Percentiles rank a stretch among this genome's conserved stretches.
Evolutionary conservation across 73 alveolate genomes (phyloP).

Genomic region (Paraurostyla sp.): DNA sequence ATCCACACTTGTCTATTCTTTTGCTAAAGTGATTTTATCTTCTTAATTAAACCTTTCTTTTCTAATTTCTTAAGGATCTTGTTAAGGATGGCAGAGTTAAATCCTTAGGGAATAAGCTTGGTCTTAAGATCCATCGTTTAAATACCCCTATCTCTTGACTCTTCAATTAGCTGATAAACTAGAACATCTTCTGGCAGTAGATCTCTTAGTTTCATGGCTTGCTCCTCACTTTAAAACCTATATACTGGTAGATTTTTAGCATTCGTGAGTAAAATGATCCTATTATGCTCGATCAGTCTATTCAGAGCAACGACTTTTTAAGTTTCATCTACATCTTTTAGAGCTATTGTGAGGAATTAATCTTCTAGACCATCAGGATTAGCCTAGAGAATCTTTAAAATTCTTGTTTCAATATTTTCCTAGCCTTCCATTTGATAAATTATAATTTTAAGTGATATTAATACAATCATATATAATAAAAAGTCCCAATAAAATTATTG

Average conservation of each 20-base stretch:
- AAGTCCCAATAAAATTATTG: neutral
- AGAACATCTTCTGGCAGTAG: conserved; percentile 79
- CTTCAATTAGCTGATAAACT: conserved; percentile 79
- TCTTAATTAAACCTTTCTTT: conserved; percentile 75
- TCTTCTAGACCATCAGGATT: conserved; percentile 50
- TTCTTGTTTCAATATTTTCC: conserved; percentile 10
- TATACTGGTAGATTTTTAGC: conserved; percentile 71
- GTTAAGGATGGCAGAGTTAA: conserved; percentile 66
- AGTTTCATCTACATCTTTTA: conserved; percentile 56
- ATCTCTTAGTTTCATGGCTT: conserved; percentile 70
- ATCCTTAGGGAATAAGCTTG: conserved; percentile 62
- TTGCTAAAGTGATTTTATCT: conserved; percentile 68
- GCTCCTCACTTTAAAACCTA: conserved; percentile 80
- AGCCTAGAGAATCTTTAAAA: neutral
- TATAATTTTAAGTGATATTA: too few relatives aligned
- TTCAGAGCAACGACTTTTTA: conserved; percentile 64
- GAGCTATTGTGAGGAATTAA: neutral
- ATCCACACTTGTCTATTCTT: conserved; percentile 80
- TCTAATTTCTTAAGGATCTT: conserved; percentile 71
- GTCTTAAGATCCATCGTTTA: conserved; percentile 75
- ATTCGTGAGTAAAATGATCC: conserved; percentile 61
- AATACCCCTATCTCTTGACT: conserved; percentile 82
- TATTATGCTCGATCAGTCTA: conserved; percentile 42
- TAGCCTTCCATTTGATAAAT: conserved; percentile 1
- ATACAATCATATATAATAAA: neutral